phyloP scores from a whole-genome alignment of 2,329 filamentous ascomycete species.

The Phaeosphaeria sp. region DNA sequence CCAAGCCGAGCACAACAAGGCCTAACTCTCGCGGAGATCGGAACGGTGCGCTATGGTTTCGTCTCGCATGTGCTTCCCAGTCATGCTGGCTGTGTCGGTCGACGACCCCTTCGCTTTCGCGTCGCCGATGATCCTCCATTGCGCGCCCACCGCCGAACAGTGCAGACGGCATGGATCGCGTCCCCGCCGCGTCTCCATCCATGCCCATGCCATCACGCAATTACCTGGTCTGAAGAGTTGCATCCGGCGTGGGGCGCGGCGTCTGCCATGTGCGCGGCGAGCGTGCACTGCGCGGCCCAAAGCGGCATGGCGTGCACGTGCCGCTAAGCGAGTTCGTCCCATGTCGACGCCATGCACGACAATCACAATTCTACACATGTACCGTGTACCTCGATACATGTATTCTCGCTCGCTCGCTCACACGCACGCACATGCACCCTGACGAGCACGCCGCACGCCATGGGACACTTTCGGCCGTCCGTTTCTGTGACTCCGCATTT shows the following conservation, averaged over 20 bases:
- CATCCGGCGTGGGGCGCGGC: too few relatives aligned
- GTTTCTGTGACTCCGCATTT: neutral
- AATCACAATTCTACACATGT: conserved; percentile 21
- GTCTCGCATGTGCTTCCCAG: conserved; percentile 3
- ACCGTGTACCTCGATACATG: neutral
- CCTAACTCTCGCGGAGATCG: conserved; percentile 38
- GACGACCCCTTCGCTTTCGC: conserved; percentile 2
- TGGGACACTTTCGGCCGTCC: neutral
- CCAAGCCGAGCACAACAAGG: conserved; percentile 18
- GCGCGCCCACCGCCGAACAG: conserved; percentile 3
- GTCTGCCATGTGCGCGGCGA: neutral
- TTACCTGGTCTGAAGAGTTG: neutral
- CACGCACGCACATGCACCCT: conserved; percentile 3
- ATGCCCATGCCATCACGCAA: neutral
- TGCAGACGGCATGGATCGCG: neutral
- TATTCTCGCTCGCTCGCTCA: conserved; percentile 3
- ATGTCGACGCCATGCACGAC: conserved; percentile 23
- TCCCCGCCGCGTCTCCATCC: neutral
- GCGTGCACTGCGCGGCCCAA: conserved; percentile 1
- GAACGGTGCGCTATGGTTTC: conserved; percentile 46
- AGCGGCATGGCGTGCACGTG: conserved; percentile 21
- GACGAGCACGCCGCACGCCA: neutral
- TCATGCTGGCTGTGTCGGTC: conserved; percentile 13
- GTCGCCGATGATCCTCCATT: neutral
- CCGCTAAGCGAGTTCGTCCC: neutral